Percentiles rank a stretch among this genome's conserved stretches.
phyloP scores from a whole-genome alignment of 2,329 filamentous ascomycete species.

The Mollisiaceae sp. region DNA sequence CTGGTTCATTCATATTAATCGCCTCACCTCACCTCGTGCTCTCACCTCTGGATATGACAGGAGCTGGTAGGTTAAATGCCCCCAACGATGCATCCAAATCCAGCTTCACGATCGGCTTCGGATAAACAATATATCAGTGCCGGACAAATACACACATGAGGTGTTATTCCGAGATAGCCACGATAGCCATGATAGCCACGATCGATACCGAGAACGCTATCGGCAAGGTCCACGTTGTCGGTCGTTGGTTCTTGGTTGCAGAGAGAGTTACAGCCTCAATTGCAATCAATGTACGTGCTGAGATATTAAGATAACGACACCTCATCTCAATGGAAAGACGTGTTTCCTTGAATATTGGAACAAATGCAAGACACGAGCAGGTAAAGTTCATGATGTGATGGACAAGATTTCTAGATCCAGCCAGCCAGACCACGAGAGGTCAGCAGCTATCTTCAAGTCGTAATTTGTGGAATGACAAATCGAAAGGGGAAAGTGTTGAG shows the following conservation, averaged over 20 bases:
- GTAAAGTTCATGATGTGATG: background rate
- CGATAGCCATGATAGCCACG: no score
- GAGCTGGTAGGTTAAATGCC: no score
- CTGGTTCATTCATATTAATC: background rate
- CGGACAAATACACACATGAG: no score
- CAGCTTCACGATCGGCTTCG: no score
- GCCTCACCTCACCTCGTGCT: no score
- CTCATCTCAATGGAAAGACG: background rate
- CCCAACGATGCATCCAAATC: no score
- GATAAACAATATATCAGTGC: no score
- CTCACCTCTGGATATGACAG: no score
- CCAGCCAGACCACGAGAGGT: no score
- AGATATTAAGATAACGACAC: background rate
- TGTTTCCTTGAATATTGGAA: background rate
- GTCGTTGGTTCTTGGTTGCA: background rate
- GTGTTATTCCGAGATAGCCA: no score
- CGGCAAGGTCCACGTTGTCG: conserved; percentile 1
- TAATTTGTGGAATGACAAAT: background rate
- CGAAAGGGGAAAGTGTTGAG: no score
- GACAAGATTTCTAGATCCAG: background rate
- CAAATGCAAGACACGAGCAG: background rate
- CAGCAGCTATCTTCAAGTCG: background rate
- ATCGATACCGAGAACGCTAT: no score
- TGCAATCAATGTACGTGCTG: background rate
- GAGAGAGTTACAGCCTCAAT: background rate